phyloP scores from a whole-genome alignment of 371 early-diverging fungal genomes.

The Actinomortierella ambigua region DNA sequence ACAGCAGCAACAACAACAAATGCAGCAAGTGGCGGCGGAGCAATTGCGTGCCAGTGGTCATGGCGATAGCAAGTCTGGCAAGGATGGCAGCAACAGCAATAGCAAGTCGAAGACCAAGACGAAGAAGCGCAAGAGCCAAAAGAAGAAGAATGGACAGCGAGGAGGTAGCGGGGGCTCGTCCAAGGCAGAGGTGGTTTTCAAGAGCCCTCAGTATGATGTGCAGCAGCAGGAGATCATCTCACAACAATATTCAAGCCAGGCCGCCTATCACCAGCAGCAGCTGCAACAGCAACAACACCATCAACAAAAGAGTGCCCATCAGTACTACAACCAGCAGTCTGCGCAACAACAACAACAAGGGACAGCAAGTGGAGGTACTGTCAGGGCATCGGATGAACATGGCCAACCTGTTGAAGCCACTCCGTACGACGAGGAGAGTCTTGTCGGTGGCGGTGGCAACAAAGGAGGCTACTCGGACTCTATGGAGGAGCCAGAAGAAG shows the following conservation, averaged over 20 bases:
- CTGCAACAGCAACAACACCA: not conserved
- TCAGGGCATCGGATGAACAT: not conserved
- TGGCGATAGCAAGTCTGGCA: slow-evolving; percentile 16
- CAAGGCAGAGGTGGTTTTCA: slow-evolving; percentile 20
- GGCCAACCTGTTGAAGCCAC: not conserved
- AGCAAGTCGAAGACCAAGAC: slow-evolving; percentile 33
- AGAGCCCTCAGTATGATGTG: slow-evolving; percentile 21
- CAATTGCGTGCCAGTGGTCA: not conserved
- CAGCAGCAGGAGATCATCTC: slow-evolving; percentile 16
- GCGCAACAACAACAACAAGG: slow-evolving; percentile 3
- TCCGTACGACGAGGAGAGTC: slow-evolving; percentile 31
- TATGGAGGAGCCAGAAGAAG: slow-evolving; percentile 19
- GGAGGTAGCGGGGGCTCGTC: slow-evolving; percentile 11
- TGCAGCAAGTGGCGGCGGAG: slow-evolving; percentile 1
- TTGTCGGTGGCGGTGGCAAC: slow-evolving; percentile 29
- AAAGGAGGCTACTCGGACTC: slow-evolving; percentile 8
- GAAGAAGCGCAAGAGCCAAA: slow-evolving; percentile 48
- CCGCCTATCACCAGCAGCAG: not conserved
- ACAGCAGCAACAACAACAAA: not conserved
- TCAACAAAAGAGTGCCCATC: not conserved
- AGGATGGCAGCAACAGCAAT: too few relatives aligned
- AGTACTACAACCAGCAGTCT: not conserved
- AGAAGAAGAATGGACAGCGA: slow-evolving; percentile 37
- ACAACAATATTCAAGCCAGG: slow-evolving; percentile 4
- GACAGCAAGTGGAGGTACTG: not conserved